Percentiles rank a stretch among this genome's conserved stretches.
phyloP scores from a whole-genome alignment of 31 red algal species.

The Endocladia muricata region DNA sequence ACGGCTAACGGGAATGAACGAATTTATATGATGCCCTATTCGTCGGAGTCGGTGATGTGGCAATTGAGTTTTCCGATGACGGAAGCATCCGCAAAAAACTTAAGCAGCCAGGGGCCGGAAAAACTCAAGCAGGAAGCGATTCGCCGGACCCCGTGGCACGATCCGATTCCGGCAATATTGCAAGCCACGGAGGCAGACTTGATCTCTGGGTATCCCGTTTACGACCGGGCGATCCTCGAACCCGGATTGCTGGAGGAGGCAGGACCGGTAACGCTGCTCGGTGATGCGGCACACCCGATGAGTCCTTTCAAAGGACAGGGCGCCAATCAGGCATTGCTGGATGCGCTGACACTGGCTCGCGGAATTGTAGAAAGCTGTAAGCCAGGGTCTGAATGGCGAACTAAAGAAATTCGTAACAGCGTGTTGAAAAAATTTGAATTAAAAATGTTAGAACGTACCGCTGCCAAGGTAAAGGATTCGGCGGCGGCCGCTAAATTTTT shows the following conservation, averaged over 20 bases:
- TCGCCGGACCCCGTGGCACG: neutral
- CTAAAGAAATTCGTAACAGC: no score
- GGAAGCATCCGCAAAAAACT: slow-evolving; percentile 1
- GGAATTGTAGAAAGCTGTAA: slow-evolving; percentile 1
- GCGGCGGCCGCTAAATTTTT: no score
- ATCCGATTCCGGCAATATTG: slow-evolving; percentile 2
- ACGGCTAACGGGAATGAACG: no score
- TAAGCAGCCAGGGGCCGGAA: slow-evolving; percentile 11
- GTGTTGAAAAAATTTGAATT: no score
- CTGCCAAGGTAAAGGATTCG: no score
- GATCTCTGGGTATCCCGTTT: slow-evolving; percentile 22
- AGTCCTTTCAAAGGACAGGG: slow-evolving; percentile 34
- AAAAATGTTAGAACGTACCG: no score
- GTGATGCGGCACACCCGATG: slow-evolving; percentile 27
- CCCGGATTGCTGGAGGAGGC: slow-evolving; percentile 12
- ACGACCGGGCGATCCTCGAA: slow-evolving; percentile 13
- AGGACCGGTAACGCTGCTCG: slow-evolving; percentile 4
- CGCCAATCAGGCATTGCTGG: slow-evolving; percentile 18
- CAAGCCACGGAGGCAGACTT: neutral
- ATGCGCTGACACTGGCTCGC: slow-evolving; percentile 13
- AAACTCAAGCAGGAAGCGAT: slow-evolving; percentile 15
- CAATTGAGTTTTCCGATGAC: slow-evolving; percentile 27
- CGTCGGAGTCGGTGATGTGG: no score
- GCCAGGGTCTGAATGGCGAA: no score
- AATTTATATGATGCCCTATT: no score